These are phyloP conservation scores for Lichtheimia hyalospora DNA, from an alignment of 371 early-diverging fungal genomes.

Conservation along the genomic window DNA sequence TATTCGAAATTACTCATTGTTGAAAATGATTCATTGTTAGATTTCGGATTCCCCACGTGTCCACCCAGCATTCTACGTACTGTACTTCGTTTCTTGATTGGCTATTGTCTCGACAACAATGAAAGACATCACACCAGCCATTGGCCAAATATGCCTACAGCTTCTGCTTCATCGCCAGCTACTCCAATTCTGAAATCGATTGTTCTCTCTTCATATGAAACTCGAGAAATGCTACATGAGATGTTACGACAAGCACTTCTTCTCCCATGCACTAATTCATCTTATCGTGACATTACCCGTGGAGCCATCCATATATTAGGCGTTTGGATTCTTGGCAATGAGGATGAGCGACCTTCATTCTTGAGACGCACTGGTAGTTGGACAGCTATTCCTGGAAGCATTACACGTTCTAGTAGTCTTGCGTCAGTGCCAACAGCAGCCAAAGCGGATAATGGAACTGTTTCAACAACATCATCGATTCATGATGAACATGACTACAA, in stretches of 20 bases:
- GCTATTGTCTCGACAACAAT: constrained; percentile 60
- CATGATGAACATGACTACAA: constrained; percentile 18
- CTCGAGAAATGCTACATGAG: constrained; percentile 78
- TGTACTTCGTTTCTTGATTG: constrained; percentile 66
- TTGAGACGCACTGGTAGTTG: constrained; percentile 48
- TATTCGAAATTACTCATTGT: background rate
- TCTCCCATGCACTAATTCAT: constrained; percentile 53
- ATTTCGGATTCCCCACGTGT: constrained; percentile 66
- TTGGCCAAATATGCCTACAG: constrained; percentile 37
- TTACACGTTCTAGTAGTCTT: constrained; percentile 37
- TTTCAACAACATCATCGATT: constrained; percentile 12
- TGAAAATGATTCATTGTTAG: constrained; percentile 7
- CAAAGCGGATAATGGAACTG: background rate
- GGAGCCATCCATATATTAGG: constrained; percentile 74
- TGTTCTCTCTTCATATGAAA: constrained; percentile 63
- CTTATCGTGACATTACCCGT: constrained; percentile 65
- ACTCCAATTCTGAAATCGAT: constrained; percentile 70
- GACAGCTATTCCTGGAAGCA: constrained; percentile 19
- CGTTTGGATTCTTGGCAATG: constrained; percentile 68
- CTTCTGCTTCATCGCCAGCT: constrained; percentile 57
- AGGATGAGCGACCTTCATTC: constrained; percentile 68
- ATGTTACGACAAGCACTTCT: constrained; percentile 68
- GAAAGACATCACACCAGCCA: constrained; percentile 15
- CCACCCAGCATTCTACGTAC: constrained; percentile 72
- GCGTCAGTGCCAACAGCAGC: constrained; percentile 26